Base-by-base conservation (phyloP, 2,329 filamentous ascomycete genomes). In the Neopestalotiopsis clavispora region DNA sequence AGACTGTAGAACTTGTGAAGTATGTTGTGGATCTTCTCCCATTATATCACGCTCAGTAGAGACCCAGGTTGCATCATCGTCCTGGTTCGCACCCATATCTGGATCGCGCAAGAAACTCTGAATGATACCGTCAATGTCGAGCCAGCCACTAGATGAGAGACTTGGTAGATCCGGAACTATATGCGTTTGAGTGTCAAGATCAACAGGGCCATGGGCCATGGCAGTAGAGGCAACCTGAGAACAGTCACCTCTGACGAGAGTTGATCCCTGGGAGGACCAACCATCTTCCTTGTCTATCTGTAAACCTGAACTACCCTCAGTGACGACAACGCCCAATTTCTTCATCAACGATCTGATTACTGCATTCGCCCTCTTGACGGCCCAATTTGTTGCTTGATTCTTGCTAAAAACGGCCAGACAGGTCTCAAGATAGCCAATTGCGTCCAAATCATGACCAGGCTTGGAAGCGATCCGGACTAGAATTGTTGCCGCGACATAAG, bases 401-500 rank as follows among this genome's bases (percentile, higher is more conserved):
- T 84, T 81, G 14, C 79, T 74, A 30, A 87, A 85, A 0, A 86
- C 81, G 0, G 79, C 79, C 1, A 87, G 72, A 67, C 84, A 87
- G 0, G 80, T 82, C 34, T 80, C 78, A 0, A 87, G 76, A 59
- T 77, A 78, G 2, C 74, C 70, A 68, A 84, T 80, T 0, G 83
- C 80, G 4, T 81, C 78, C 0, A 82, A 84, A 0, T 78, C 77
- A 0, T 74, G 74, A 7, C 79, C 78, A 9, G 82, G 79, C 58
- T 83, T 83, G 3, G 86, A 84, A 0, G 86, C 85, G 5, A 85
- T 84, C 3, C 85, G 84, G 0, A 82, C 83, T 65, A 85, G 82
- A 20, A 88, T 87, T 0, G 85, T 88, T 0, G 85, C 85, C 4
- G 82, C 82, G 0, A 87, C 85, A 68, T 88, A 89, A 0, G 84